Base-by-base conservation (phyloP, 371 early-diverging fungal species). In the Syncephalastrum monosporum region DNA sequence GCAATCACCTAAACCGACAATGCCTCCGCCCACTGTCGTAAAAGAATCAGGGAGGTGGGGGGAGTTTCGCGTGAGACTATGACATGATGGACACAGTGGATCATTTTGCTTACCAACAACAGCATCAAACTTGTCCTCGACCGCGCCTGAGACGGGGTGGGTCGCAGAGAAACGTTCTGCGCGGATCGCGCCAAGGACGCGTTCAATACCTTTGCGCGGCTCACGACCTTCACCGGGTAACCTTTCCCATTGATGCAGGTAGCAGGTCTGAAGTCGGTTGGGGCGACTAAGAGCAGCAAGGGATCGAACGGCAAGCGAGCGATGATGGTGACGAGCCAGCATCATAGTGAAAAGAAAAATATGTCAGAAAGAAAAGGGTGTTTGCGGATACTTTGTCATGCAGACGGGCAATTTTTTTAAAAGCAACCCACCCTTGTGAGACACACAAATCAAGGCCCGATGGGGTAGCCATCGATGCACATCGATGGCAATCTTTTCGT, bases 1-100 rank as follows among this genome's bases (percentile, higher is more conserved):
- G 10, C 10, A 33, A 33, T 10, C 48, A 56, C 56, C 56, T 19
- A 77, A 53, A 25, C 77, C 77, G 60, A 77, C 68, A 29, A 77
- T 77, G 48, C 77, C 77, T 47, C 72, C 77, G 24, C 77, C 77
- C 19, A 77, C 77, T 62, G 50, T 50, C 19, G 10, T 19, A 51
- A 51, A 3, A 38, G n/a, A n/a, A n/a, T n/a, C n/a, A 12, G 21
- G 21, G 21, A 2, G 21, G 21, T 21, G 21, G 51, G 24, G 46
- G 8, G n/a, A n/a, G n/a, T n/a, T 16, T 44, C 3, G 3, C 25
- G 23, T 19, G n/a, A 48, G 5, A 21, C 49, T 23, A 3, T 5
- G 49, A n/a, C 41, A 19, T 8, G 27, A 56, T 24, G 24, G 16
- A 42, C 24, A 21, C 38, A 55, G 16, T 17, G 2, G 13, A 10